Conservation (phyloP, 2,329 filamentous ascomycete species). For the Phyllosticta citribraziliensis region DNA sequence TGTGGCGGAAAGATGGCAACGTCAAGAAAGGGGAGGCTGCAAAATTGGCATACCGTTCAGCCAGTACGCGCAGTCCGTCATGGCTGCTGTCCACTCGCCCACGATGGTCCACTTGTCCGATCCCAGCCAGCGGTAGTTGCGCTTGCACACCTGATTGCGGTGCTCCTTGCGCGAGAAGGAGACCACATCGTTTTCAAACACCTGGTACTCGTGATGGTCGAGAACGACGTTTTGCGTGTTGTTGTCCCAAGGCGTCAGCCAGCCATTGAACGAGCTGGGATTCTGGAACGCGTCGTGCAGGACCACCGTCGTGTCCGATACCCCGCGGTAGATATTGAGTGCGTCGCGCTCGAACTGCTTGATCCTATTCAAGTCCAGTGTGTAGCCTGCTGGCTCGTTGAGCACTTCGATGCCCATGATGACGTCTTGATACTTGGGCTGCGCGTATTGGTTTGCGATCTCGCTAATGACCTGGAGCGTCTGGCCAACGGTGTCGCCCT, state of each 20-base stretch:
- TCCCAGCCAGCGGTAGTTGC: slow-evolving; percentile 38
- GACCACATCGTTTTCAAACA: slow-evolving; percentile 46
- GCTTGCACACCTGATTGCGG: slow-evolving; percentile 46
- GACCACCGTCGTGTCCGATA: slow-evolving; percentile 42
- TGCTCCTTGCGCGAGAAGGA: slow-evolving; percentile 44
- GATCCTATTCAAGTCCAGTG: slow-evolving; percentile 35
- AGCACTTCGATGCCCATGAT: slow-evolving; percentile 48
- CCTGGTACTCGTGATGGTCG: slow-evolving; percentile 61
- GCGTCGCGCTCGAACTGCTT: slow-evolving; percentile 48
- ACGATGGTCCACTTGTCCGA: slow-evolving; percentile 58
- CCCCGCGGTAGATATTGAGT: slow-evolving; percentile 37
- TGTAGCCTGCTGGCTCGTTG: slow-evolving; percentile 46
- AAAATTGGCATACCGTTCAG: slow-evolving; percentile 32
- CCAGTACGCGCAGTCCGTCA: slow-evolving; percentile 49
- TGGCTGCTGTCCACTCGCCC: slow-evolving; percentile 59
- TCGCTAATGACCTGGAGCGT: slow-evolving; percentile 48
- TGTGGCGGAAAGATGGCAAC: background rate
- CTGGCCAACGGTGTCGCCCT: slow-evolving; percentile 38
- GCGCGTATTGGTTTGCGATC: slow-evolving; percentile 49
- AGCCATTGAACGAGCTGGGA: slow-evolving; percentile 51
- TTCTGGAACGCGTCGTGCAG: slow-evolving; percentile 49
- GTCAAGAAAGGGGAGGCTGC: background rate
- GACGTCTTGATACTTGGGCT: slow-evolving; percentile 45
- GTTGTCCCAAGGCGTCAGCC: slow-evolving; percentile 40
- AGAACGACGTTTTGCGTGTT: slow-evolving; percentile 47